Evolutionary conservation across 2,329 filamentous ascomycete genomes (phyloP).

Genomic region (Penicillium sp.): DNA sequence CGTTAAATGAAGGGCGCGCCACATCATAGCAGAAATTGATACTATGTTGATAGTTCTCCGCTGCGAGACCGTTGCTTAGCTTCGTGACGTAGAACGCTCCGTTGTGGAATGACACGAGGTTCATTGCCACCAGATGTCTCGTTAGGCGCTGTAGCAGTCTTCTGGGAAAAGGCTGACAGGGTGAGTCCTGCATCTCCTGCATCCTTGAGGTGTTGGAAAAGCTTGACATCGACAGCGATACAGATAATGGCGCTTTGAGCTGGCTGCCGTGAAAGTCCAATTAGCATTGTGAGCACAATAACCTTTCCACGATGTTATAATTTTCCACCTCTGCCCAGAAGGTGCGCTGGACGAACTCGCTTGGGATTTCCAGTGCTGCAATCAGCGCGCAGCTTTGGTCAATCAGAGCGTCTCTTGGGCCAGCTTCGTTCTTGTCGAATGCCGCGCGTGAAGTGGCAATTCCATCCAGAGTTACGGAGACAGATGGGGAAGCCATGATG

Average conservation of each 20-base stretch:
- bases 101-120: constrained; percentile 30
- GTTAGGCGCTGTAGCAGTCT: constrained; percentile 34
- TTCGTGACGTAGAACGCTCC: constrained; percentile 31
- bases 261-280: constrained; percentile 7
- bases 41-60: constrained; percentile 38
- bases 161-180: constrained; percentile 28
- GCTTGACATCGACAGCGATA: constrained; percentile 37
- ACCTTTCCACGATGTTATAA: neutral
- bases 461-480: constrained; percentile 13
- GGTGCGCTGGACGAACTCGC: constrained; percentile 36
- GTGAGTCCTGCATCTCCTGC: constrained; percentile 28
- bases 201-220: constrained; percentile 37
- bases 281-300: neutral
- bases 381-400: constrained; percentile 38
- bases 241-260: constrained; percentile 40
- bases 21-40: constrained; percentile 42
- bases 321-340: constrained; percentile 43
- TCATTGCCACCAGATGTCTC: constrained; percentile 44
- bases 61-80: constrained; percentile 37
- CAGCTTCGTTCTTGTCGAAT: constrained; percentile 35
- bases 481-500: neutral
- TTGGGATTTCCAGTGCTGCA: constrained; percentile 40
- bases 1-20: constrained; percentile 35
- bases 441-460: constrained; percentile 28
- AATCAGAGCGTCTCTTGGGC: constrained; percentile 41